These are phyloP conservation scores for Candida saitoana DNA, from an alignment of 805 yeast species.

Conservation along the genomic window DNA sequence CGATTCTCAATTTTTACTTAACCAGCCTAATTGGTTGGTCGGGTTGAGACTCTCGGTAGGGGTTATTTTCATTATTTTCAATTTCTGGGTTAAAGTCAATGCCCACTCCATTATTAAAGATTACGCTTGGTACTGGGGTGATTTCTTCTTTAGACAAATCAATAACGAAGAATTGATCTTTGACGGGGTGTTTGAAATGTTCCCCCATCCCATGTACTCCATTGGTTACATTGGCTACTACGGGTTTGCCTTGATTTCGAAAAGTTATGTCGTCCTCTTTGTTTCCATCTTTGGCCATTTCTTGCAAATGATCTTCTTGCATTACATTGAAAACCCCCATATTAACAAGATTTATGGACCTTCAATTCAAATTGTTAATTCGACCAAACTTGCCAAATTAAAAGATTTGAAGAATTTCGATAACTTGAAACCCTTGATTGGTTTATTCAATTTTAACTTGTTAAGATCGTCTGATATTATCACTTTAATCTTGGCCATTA, in stretches of 20 bases:
- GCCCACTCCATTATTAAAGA: slow-evolving; percentile 87
- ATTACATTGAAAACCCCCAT: slow-evolving; percentile 79
- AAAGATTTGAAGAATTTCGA: slow-evolving; percentile 45
- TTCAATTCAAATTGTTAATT: slow-evolving; percentile 33
- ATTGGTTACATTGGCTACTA: slow-evolving; percentile 86
- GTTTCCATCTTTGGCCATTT: slow-evolving; percentile 75
- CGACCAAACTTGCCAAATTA: slow-evolving; percentile 39
- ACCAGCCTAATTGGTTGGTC: slow-evolving; percentile 42
- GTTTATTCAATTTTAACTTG: slow-evolving; percentile 58
- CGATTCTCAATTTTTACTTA: slow-evolving; percentile 31
- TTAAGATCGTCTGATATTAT: slow-evolving; percentile 62
- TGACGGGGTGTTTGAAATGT: slow-evolving; percentile 85
- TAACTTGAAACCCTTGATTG: slow-evolving; percentile 49
- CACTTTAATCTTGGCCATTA: slow-evolving; percentile 39
- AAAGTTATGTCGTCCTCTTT: slow-evolving; percentile 64
- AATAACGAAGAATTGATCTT: slow-evolving; percentile 64
- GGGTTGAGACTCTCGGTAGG: slow-evolving; percentile 57
- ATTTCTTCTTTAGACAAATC: slow-evolving; percentile 73
- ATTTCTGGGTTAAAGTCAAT: slow-evolving; percentile 80
- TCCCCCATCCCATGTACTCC: slow-evolving; percentile 91
- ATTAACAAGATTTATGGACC: slow-evolving; percentile 74
- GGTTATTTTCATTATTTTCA: slow-evolving; percentile 58
- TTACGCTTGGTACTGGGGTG: slow-evolving; percentile 96
- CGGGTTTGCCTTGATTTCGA: slow-evolving; percentile 74
- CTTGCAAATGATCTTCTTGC: slow-evolving; percentile 69